These are phyloP conservation scores for Trichomonascaceae sp. DNA, from an alignment of 1,139 yeast genomes.

Conservation along the genomic window DNA sequence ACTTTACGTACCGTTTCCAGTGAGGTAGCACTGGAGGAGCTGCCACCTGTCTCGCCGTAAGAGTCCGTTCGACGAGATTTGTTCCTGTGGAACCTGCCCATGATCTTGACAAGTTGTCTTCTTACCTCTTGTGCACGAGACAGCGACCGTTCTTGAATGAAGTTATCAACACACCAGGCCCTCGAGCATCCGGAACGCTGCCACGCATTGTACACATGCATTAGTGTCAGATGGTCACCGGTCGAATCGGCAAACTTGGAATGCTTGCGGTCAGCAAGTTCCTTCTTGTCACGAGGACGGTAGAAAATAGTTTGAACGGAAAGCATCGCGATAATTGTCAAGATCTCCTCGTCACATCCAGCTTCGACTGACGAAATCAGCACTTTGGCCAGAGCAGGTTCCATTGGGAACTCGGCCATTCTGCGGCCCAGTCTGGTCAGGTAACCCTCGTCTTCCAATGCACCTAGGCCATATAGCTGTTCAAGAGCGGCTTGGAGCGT, in stretches of 20 bases:
- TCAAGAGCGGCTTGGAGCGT: constrained; percentile 70
- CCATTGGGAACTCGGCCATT: constrained; percentile 95
- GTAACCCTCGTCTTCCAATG: constrained; percentile 66
- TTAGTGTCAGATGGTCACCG: constrained; percentile 79
- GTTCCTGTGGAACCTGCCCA: constrained; percentile 38
- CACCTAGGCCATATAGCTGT: constrained; percentile 70
- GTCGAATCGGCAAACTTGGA: constrained; percentile 61
- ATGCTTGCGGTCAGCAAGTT: constrained; percentile 65
- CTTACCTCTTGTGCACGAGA: constrained; percentile 69
- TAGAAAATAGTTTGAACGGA: constrained; percentile 77
- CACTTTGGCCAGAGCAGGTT: constrained; percentile 78
- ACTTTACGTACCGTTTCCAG: constrained; percentile 56
- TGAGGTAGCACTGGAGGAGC: not conserved
- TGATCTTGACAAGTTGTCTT: constrained; percentile 50
- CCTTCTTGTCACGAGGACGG: constrained; percentile 70
- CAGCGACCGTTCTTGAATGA: constrained; percentile 69
- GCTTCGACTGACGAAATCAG: constrained; percentile 61
- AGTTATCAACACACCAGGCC: constrained; percentile 75
- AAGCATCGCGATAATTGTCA: constrained; percentile 82
- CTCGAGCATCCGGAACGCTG: constrained; percentile 43
- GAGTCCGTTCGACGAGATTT: constrained; percentile 6
- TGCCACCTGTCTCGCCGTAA: constrained; percentile 21
- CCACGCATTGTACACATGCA: constrained; percentile 80
- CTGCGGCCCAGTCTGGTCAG: constrained; percentile 63
- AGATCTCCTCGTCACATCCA: constrained; percentile 70